phyloP scores from a whole-genome alignment of 495 filamentous ascomycete genomes.

The Stereocaulon alpinum region DNA sequence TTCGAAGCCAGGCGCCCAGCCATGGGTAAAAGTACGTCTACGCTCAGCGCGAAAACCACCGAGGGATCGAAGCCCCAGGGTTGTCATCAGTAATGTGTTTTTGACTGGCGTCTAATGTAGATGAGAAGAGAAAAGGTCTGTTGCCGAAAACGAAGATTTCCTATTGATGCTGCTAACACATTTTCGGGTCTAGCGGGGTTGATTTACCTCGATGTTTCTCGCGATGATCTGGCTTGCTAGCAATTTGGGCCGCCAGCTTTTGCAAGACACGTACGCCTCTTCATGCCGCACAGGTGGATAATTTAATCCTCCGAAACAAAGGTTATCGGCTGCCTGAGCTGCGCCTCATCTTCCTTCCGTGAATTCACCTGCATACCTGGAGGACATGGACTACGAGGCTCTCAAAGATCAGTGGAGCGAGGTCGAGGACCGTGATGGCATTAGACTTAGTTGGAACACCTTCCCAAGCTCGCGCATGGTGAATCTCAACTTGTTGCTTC shows the following conservation, averaged over 20 bases:
- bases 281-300: not conserved
- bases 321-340: not conserved
- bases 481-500: slow-evolving; percentile 22
- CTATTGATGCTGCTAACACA: not conserved
- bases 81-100: slow-evolving; percentile 51
- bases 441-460: slow-evolving; percentile 97
- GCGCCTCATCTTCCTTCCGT: not conserved
- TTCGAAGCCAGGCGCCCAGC: slow-evolving; percentile 73
- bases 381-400: slow-evolving; percentile 60
- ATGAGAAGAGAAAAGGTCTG: slow-evolving; percentile 27
- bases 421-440: slow-evolving; percentile 92
- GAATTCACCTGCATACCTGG: not conserved
- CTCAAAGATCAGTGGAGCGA: slow-evolving; percentile 97
- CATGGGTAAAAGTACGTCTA: slow-evolving; percentile 53
- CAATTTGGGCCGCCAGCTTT: not conserved
- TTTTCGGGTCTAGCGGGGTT: not conserved
- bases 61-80: slow-evolving; percentile 28
- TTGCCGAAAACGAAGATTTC: not conserved
- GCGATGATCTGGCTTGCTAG: not conserved
- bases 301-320: not conserved
- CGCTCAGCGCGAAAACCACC: slow-evolving; percentile 64
- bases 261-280: not conserved
- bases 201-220: not conserved
- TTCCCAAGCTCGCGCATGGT: slow-evolving; percentile 98
- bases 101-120: slow-evolving; percentile 40